Base-by-base conservation (phyloP, 148 eudicot species). In the Fagopyrum esculentum region DNA sequence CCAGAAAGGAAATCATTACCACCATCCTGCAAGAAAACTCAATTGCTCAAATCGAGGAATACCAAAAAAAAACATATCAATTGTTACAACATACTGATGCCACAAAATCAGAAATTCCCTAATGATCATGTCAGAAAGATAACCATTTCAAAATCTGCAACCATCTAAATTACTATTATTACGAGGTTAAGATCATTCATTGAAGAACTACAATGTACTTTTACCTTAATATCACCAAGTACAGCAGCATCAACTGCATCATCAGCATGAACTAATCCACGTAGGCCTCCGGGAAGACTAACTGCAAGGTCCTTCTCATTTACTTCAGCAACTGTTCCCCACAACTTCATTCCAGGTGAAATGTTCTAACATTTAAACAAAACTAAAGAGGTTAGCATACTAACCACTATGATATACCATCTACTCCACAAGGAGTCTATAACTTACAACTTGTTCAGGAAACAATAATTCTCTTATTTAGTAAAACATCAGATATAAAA, bases 221-320 rank as follows among this genome's bases (percentile, higher is more conserved):
- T 80, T 85, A 73, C 88, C 82, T 82, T 84, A n/a, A 44, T 61
- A 73, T 78, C 81, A 80, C 79, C 79, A 73, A 81, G 73, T 43
- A 75, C 51, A 74, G 84, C 72, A 44, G 83, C 83, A 75, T 92
- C 96, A 73, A 87, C 81, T 13, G 99, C 93, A 74, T 95, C 99
- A 82, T 75, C 76, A 55, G 94, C 87, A 55, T 91, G 96, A 76
- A 92, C 97, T 80, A 95, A 81, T 75, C 99, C 99, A 72, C 97
- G 93, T 50, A 95, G 82, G 44, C 99, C 99, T 7, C 97, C 96
- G 68, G 99, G 99, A 79, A 95, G 97, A 85, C 89, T 85, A 57
- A 95, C 85, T 68, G 89, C 94, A 73, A 95, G 82, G 81, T 95
- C 99, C 81, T 89, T 95, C 79, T 89, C 89, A 82, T 92, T 92